Percentiles rank a stretch among this genome's conserved stretches.
Evolutionary conservation across 169 alveolate genomes (phyloP).

Genomic region (Plasmodium yoelii): DNA sequence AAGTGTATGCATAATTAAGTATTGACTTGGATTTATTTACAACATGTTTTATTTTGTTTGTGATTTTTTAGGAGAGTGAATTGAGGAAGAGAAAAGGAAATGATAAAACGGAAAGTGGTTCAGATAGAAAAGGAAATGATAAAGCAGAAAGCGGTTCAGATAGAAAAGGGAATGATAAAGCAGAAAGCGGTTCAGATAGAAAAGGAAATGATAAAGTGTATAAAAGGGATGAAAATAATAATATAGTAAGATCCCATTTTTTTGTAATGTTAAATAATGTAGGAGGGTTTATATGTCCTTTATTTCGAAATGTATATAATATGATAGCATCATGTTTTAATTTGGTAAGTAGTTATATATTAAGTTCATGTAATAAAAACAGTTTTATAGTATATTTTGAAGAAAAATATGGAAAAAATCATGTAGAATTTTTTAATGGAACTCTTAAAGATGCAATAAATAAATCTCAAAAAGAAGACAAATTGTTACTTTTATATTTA

Average conservation of each 20-base stretch:
- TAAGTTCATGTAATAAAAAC: conserved; percentile 1
- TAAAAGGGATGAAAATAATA: background rate
- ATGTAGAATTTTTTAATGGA: conserved; percentile 36
- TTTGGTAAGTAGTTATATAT: conserved; percentile 21
- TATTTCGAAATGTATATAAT: conserved; percentile 16
- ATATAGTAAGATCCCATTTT: conserved; percentile 25
- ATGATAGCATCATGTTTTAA: conserved; percentile 27
- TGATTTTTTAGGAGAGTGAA: background rate
- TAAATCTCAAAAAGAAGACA: conserved; percentile 33
- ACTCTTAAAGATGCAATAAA: conserved; percentile 50
- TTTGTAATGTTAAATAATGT: conserved; percentile 2
- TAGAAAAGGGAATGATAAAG: background rate
- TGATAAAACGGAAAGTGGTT: no score
- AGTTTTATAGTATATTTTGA: conserved; percentile 27
- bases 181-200: no score
- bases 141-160: no score
- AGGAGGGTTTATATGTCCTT: conserved; percentile 24
- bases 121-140: background rate
- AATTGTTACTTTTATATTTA: conserved; percentile 45
- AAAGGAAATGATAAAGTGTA: background rate
- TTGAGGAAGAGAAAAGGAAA: background rate
- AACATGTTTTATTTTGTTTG: background rate
- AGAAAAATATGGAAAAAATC: conserved; percentile 22
- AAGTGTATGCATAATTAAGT: no score
- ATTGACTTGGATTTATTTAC: no score